Conservation (phyloP, 1,284 basidiomycete genomes). For the Pterula multifida region DNA sequence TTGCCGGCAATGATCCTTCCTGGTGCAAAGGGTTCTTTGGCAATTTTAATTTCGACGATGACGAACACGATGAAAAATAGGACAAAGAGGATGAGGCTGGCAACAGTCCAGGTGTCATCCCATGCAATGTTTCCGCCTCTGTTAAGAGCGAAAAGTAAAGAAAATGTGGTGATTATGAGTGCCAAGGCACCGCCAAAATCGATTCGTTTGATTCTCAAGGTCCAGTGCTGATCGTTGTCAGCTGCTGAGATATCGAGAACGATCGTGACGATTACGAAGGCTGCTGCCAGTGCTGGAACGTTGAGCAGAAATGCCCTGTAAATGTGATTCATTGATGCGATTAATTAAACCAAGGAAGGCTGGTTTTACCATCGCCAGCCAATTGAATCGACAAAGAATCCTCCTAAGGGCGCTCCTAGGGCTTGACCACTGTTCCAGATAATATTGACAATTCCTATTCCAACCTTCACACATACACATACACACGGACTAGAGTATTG, state of each 20-base stretch:
- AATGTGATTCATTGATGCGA: neutral
- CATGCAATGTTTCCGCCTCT: constrained; percentile 46
- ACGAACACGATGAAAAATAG: constrained; percentile 16
- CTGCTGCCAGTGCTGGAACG: constrained; percentile 40
- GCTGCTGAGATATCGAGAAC: constrained; percentile 35
- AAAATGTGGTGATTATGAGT: constrained; percentile 38
- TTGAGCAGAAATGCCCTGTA: constrained; percentile 48
- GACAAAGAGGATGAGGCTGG: constrained; percentile 13
- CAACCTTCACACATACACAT: neutral
- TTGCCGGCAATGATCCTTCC: constrained; percentile 36
- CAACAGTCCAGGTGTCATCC: constrained; percentile 24
- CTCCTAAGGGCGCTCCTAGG: constrained; percentile 45
- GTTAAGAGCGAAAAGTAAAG: constrained; percentile 44
- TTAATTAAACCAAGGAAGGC: neutral
- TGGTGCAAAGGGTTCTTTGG: constrained; percentile 48
- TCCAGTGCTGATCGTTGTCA: constrained; percentile 21
- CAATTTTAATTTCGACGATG: constrained; percentile 28
- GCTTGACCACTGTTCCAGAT: constrained; percentile 43
- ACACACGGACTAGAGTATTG: neutral
- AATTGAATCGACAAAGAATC: constrained; percentile 43
- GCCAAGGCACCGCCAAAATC: constrained; percentile 45
- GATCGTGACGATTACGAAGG: constrained; percentile 36
- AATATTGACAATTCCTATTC: constrained; percentile 31
- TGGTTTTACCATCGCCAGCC: constrained; percentile 50
- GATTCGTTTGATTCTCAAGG: constrained; percentile 37